phyloP scores from a whole-genome alignment of 2,329 filamentous ascomycete genomes.

The Periconia macrospinosa region DNA sequence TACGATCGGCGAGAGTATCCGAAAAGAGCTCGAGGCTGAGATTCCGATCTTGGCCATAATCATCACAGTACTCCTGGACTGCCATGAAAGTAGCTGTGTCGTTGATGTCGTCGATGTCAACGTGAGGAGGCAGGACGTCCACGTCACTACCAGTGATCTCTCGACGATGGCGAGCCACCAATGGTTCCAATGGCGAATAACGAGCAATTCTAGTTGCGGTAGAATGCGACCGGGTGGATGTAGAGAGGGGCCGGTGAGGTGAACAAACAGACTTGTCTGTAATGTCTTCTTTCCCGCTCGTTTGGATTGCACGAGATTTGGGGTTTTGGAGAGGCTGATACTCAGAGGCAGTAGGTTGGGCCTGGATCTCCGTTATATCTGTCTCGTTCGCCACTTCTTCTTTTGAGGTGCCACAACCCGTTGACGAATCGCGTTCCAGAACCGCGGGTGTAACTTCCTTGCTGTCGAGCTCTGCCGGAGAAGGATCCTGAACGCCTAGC shows the following conservation, averaged over 20 bases:
- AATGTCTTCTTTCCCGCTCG: no score
- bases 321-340: no score
- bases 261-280: not conserved
- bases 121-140: conserved; percentile 22
- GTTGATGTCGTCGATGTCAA: conserved; percentile 22
- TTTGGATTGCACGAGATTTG: no score
- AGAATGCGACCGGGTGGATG: conserved; percentile 21
- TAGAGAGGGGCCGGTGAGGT: not conserved
- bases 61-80: conserved; percentile 31
- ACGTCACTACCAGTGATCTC: conserved; percentile 21
- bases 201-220: conserved; percentile 8
- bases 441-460: conserved; percentile 5
- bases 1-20: not conserved
- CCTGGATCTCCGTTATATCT: no score
- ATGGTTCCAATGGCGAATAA: conserved; percentile 31
- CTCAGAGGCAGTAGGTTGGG: no score
- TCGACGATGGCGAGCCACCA: conserved; percentile 27
- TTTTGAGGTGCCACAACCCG: no score
- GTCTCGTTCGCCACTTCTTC: no score
- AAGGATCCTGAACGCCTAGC: not conserved
- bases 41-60: not conserved
- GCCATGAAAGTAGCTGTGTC: conserved; percentile 30
- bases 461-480: conserved; percentile 19
- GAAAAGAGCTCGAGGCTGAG: not conserved
- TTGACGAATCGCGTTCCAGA: no score